These are phyloP conservation scores for Stenocarpella maydis DNA, from an alignment of 2,329 filamentous ascomycete genomes.

Conservation along the genomic window DNA sequence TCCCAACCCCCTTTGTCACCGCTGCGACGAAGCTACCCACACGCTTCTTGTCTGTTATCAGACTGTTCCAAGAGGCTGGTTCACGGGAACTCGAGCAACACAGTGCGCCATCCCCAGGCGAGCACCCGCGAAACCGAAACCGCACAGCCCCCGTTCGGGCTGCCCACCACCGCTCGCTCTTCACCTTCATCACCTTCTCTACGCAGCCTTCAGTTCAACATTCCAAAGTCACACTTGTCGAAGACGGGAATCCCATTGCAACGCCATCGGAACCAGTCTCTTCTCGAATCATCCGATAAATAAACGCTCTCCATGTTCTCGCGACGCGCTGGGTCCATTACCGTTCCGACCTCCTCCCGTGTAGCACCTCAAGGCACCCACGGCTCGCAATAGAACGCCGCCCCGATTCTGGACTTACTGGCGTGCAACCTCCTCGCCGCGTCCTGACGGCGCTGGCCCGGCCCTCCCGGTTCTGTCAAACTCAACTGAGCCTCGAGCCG, in stretches of 20 bases:
- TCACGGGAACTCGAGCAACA: slow-evolving; percentile 1
- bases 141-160: slow-evolving; percentile 6
- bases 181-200: not conserved
- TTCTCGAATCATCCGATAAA: not conserved
- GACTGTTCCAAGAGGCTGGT: slow-evolving; percentile 8
- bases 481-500: slow-evolving; percentile 32
- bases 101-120: not conserved
- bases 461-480: slow-evolving; percentile 33
- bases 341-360: not conserved
- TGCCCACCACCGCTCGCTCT: slow-evolving; percentile 12
- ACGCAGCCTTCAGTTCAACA: slow-evolving; percentile 18
- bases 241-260: not conserved
- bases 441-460: slow-evolving; percentile 55
- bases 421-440: slow-evolving; percentile 45
- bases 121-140: slow-evolving; percentile 25
- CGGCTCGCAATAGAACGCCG: slow-evolving; percentile 9
- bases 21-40: not conserved
- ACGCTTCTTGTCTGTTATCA: not conserved
- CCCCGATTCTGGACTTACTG: slow-evolving; percentile 26
- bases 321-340: slow-evolving; percentile 1
- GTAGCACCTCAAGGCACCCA: not conserved
- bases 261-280: not conserved
- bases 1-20: slow-evolving; percentile 3
- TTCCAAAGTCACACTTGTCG: not conserved
- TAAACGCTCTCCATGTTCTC: slow-evolving; percentile 29